Percentiles rank a stretch among this genome's conserved stretches.
These are phyloP conservation scores for Tetrahymena borealis DNA, from an alignment of 73 alveolate species.

Conservation along the genomic window DNA sequence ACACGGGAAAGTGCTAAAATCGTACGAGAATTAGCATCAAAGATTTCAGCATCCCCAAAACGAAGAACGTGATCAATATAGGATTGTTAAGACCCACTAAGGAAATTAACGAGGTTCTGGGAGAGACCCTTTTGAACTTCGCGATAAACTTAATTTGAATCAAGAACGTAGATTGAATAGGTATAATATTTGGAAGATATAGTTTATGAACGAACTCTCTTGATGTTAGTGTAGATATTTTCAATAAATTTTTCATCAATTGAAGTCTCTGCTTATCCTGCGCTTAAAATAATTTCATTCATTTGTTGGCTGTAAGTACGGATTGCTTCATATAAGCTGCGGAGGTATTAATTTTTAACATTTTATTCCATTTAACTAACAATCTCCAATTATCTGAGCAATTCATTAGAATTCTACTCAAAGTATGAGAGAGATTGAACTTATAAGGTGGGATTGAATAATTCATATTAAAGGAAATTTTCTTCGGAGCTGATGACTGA, in stretches of 20 bases:
- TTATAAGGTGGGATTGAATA: background rate
- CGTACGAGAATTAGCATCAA: background rate
- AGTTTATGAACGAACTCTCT: background rate
- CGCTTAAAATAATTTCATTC: background rate
- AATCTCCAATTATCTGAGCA: background rate
- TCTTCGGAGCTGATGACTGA: background rate
- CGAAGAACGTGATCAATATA: background rate
- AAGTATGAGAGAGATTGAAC: background rate
- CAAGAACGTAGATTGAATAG: background rate
- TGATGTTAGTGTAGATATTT: background rate
- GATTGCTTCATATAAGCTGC: background rate
- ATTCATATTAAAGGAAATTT: background rate
- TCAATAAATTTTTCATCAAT: background rate
- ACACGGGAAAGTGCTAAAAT: background rate
- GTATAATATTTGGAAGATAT: background rate
- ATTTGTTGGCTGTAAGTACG: background rate
- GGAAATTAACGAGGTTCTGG: background rate
- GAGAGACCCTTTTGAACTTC: background rate
- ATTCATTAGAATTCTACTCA: background rate
- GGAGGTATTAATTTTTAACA: background rate
- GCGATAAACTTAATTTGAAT: background rate
- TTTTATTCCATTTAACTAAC: background rate
- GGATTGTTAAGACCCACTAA: background rate
- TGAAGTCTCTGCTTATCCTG: background rate
- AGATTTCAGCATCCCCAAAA: background rate